Evolutionary conservation across 495 filamentous ascomycete species (phyloP), one percentile per base, ranked within the genome.

Genomic region (Trichocladium uniseriatum): DNA sequence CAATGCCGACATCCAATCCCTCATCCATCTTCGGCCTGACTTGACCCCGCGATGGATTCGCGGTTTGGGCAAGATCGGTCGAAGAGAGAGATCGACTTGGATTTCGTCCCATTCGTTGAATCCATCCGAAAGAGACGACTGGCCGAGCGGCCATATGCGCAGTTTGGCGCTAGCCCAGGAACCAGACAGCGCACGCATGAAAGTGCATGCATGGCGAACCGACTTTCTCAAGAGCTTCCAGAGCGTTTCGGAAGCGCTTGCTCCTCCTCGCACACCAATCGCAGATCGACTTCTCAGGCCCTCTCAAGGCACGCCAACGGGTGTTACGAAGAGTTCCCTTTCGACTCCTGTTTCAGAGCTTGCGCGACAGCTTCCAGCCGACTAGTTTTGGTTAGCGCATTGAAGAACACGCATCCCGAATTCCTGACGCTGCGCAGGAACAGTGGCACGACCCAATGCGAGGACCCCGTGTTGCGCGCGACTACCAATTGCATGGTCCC

Each of bases 311-410:
- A n/a, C n/a, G n/a, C n/a, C n/a, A n/a, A n/a, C n/a, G n/a, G n/a
- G n/a, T n/a, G n/a, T n/a, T n/a, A n/a, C n/a, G n/a, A n/a, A n/a
- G n/a, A n/a, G n/a, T n/a, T n/a, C n/a, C n/a, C n/a, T n/a, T n/a
- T n/a, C n/a, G n/a, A n/a, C n/a, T 61, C 57, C 53, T 57, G 61
- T 64, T 64, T 64, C 60, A 63, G 60, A 49, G 20, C 37, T 51
- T 34, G 50, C 43, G 43, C 55, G 47, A 54, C 53, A 32, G 34
- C 47, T 50, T 50, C 48, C 56, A 43, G 32, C 49, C 47, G 48
- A 51, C 24, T 52, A 51, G 50, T 48, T 45, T 27, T 3, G 24
- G 31, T 32, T 36, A 44, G 47, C 47, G 51, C 55, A 51, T 54
- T 50, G 53, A 49, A 31, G 28, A 16, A 40, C 9, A 28, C 43